Base-by-base conservation (phyloP, 192 early-diverging fungal genomes). In the Lobosporangium transversale region DNA sequence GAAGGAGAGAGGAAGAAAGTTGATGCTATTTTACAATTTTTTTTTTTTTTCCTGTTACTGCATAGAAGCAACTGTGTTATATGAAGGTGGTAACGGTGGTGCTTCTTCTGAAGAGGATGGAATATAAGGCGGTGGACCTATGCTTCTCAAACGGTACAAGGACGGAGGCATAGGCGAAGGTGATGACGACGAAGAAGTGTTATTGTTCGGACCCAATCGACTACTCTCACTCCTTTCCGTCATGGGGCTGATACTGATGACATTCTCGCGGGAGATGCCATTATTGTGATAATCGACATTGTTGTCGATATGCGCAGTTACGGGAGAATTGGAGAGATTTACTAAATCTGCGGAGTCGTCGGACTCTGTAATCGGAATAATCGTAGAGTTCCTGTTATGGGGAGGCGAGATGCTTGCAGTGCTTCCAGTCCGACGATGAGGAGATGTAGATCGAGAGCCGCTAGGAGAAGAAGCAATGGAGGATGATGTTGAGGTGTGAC, bases 111-210 rank as follows among this genome's bases (percentile, higher is more conserved):
- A 52, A 1, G 60, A 26, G 31, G 56, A 6, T 24, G 60, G 69
- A 47, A 63, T 52, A 58, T 71, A 71, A 1, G 69, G 69, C 0
- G 69, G 69, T 24, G 69, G 69, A 20, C 69, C 69, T 26, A 31
- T 23, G 20, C 69, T 71, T 26, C 69, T 37, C 17, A 63, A 54
- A 21, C 69, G 59, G 36, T 62, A 32, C 36, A 71, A 17, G 2
- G 48, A 11, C 15, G 53, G 58, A 15, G 44, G 58, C 21, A 31
- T 47, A 18, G 40, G 30, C 20, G 15, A 35, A 1, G 47, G 29
- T 40, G 37, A 7, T 10, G 37, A 7, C 37, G 37, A 10, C 14
- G 37, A n/a, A n/a, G n/a, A n/a, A n/a, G n/a, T n/a, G n/a, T n/a
- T n/a, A n/a, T n/a, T n/a, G n/a, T n/a, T 40, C 47, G 32, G 17